phyloP scores from a whole-genome alignment of 345 rosid genomes.

The Lepidium sativum region DNA sequence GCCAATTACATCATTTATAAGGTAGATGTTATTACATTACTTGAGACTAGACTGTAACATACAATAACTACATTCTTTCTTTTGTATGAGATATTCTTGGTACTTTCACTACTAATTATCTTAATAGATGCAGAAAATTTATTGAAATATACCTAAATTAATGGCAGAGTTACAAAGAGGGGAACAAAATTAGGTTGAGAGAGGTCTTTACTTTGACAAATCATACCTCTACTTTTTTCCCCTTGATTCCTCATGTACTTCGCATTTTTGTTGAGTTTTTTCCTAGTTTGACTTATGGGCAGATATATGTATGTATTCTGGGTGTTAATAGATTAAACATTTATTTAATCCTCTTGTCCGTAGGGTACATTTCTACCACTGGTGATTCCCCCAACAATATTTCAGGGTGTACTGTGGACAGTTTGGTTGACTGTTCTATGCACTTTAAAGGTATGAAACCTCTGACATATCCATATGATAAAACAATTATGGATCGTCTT shows the following conservation, averaged over 20 bases:
- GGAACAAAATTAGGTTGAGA: not conserved
- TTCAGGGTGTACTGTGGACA: slow-evolving; percentile 83
- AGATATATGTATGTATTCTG: not conserved
- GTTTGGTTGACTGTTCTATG: slow-evolving; percentile 79
- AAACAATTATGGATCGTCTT: not conserved
- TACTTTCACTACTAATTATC: not conserved
- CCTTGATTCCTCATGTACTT: not conserved
- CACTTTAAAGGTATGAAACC: slow-evolving; percentile 63
- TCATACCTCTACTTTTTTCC: not conserved
- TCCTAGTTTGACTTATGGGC: not conserved
- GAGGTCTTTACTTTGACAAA: slow-evolving; percentile 4
- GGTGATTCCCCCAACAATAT: slow-evolving; percentile 75
- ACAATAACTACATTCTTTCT: not conserved
- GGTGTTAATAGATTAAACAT: not conserved
- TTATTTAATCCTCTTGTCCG: not conserved
- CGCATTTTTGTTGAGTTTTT: not conserved
- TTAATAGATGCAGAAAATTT: not conserved
- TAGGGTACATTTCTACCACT: slow-evolving; percentile 90
- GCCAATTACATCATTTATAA: slow-evolving; percentile 89
- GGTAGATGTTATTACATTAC: slow-evolving; percentile 39
- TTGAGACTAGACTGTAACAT: not conserved
- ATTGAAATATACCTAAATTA: not conserved
- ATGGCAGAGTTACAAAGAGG: not conserved
- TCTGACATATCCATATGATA: not conserved
- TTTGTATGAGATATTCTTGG: slow-evolving; percentile 1